Conservation (phyloP, 2,329 filamentous ascomycete genomes). For the Apiospora aurea region DNA sequence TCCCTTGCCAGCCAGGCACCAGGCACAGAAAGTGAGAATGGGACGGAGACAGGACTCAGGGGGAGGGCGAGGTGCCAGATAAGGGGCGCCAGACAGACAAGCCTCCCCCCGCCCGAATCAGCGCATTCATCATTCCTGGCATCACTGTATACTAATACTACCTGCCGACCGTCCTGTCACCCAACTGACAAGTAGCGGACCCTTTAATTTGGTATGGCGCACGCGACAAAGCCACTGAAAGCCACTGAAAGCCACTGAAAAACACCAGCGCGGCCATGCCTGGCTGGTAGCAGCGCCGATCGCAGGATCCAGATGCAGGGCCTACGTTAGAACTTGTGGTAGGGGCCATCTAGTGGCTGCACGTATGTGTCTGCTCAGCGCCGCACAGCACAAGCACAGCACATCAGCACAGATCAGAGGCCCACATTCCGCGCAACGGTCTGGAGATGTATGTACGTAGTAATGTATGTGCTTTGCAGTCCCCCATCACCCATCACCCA, state of each 20-base stretch:
- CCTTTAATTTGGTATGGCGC: slow-evolving; percentile 18
- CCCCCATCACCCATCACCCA: slow-evolving; percentile 2
- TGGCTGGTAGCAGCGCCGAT: slow-evolving; percentile 13
- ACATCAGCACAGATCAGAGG: slow-evolving; percentile 4
- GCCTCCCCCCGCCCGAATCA: neutral
- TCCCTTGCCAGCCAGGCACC: neutral
- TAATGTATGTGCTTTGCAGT: neutral
- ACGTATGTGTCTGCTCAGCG: neutral
- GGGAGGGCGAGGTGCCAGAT: neutral
- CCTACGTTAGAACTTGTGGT: slow-evolving; percentile 9
- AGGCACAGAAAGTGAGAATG: neutral
- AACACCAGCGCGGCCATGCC: slow-evolving; percentile 9
- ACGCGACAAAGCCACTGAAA: slow-evolving; percentile 11
- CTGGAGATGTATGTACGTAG: neutral
- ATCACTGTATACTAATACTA: neutral
- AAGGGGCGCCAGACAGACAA: neutral
- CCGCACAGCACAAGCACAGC: neutral
- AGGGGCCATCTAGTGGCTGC: slow-evolving; percentile 12
- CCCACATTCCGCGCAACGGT: neutral
- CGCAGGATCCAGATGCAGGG: slow-evolving; percentile 14
- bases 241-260: slow-evolving; percentile 10
- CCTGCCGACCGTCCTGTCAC: neutral
- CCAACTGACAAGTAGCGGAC: slow-evolving; percentile 11
- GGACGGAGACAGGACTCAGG: slow-evolving; percentile 7
- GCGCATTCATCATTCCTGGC: neutral